These are phyloP conservation scores for Pseudogymnoascus sp. DNA, from an alignment of 2,329 filamentous ascomycete species.

Conservation along the genomic window DNA sequence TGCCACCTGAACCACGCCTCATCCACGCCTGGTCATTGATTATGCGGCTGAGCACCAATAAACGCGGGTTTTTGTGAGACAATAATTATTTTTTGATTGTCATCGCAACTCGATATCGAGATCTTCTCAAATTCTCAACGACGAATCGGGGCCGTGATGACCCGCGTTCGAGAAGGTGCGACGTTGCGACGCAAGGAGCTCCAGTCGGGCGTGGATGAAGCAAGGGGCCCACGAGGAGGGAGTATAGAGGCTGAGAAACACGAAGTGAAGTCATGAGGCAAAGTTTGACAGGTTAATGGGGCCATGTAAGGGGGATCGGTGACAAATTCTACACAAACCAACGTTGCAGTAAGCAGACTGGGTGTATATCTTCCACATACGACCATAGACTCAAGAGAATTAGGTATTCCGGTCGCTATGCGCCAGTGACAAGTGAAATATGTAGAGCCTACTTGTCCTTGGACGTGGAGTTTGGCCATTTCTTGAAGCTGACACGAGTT, in stretches of 20 bases:
- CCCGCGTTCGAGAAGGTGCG: neutral
- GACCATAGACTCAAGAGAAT: neutral
- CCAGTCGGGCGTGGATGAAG: neutral
- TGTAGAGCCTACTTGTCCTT: neutral
- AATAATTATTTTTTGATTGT: neutral
- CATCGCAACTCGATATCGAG: neutral
- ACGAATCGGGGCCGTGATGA: neutral
- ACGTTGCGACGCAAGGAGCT: neutral
- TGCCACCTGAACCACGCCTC: neutral
- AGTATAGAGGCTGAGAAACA: neutral
- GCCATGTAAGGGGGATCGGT: neutral
- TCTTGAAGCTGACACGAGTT: neutral
- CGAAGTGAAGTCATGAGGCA: neutral
- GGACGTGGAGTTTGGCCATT: neutral
- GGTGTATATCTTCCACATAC: neutral
- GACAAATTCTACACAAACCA: neutral
- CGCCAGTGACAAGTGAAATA: neutral
- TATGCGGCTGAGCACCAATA: neutral
- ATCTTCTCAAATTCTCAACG: neutral
- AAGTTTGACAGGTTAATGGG: too few species aligned
- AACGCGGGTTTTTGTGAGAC: neutral
- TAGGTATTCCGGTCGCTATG: too few species aligned
- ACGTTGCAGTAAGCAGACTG: neutral
- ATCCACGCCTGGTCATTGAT: neutral
- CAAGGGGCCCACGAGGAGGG: neutral